Evolutionary conservation across 108 stramenopile genomes (phyloP).

Genomic region (Nitzschia sp.): DNA sequence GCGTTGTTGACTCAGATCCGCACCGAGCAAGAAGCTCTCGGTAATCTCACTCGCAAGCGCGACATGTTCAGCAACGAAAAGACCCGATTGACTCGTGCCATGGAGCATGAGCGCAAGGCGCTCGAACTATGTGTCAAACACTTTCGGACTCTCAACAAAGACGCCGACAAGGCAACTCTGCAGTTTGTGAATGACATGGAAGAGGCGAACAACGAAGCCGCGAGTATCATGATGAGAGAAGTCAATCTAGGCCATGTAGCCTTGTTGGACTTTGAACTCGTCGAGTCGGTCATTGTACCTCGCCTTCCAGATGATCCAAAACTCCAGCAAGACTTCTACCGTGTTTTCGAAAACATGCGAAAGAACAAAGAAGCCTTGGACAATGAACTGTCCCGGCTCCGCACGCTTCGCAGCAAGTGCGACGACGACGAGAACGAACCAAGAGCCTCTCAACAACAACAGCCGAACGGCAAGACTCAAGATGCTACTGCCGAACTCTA

Average conservation of each 20-base stretch:
- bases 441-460: too few species aligned
- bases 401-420: background rate
- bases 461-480: too few species aligned
- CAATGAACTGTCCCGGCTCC: background rate
- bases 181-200: conserved; percentile 24
- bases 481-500: background rate
- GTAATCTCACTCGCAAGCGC: conserved; percentile 15
- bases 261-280: conserved; percentile 19
- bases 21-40: conserved; percentile 16
- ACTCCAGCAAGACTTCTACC: conserved; percentile 3
- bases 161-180: conserved; percentile 9
- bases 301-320: background rate
- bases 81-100: conserved; percentile 7
- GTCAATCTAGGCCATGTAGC: background rate
- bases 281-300: conserved; percentile 23
- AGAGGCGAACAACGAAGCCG: conserved; percentile 20
- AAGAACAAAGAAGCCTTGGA: background rate
- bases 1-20: conserved; percentile 15
- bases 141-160: conserved; percentile 7
- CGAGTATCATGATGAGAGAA: conserved; percentile 5
- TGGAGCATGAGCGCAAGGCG: conserved; percentile 28
- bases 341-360: background rate
- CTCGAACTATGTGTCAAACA: conserved; percentile 26
- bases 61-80: conserved; percentile 24
- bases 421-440: background rate